Base-by-base conservation (phyloP, 805 yeast species). In the Candida odintsovae region DNA sequence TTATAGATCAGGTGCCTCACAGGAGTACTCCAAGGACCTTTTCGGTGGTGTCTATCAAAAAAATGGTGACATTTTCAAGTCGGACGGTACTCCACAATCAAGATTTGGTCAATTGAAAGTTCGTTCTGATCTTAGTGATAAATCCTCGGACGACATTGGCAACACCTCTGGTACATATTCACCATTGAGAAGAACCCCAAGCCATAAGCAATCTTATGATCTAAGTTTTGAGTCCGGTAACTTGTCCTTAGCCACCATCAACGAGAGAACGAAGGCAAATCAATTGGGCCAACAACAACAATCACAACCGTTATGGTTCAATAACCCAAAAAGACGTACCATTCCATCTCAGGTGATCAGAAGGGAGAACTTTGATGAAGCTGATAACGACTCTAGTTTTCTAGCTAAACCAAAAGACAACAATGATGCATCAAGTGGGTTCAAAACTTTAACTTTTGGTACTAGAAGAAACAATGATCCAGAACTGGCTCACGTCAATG, bases 321-420 rank as follows among this genome's bases (percentile, higher is more conserved):
- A 68, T 38, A 67, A 68, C 41, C 68, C 74, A n/a, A 72, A 69
- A 48, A 71, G 72, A 49, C 65, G 81, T 47, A 61, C 66, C 1
- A 65, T 72, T n/a, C 80, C 82, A 9, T 69, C 71, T n/a, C 66
- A 65, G 3, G 67, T 75, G 15, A 61, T 76, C 20, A 75, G 73
- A 51, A 64, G 81, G 53, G 65, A 58, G 19, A 47, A 50, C n/a
- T 37, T 44, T 10, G 50, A 50, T n/a, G 57, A 57, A 4, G 40
- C 40, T 26, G 58, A 58, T 12, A 46, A 45, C 8, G 65, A 58
- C 16, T 48, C 66, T 1, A 49, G 55, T 6, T 54, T 58, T 39
- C 40, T 61, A 6, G 46, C 56, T 4, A 57, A 55, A 43, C 20
- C 54, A 10, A 50, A 50, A 13, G 43, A 56, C 1, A 39, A 28